Evolutionary conservation across 306 rosid genomes (phyloP).

Genomic region (Amphicarpaea edgeworthii): DNA sequence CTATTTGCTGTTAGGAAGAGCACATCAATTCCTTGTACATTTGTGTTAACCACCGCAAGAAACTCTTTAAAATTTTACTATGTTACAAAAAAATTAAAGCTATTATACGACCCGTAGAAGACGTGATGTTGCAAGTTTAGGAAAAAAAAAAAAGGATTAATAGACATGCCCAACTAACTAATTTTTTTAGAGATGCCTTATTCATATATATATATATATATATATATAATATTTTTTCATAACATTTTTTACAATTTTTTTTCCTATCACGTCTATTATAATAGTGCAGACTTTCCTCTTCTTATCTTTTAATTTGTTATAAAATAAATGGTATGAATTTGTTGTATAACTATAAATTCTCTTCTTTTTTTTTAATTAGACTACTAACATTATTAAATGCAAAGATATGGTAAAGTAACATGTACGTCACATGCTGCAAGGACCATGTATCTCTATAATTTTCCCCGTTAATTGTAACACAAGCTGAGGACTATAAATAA

Average conservation of each 20-base stretch:
- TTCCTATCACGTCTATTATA: no score
- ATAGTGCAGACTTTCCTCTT: no score
- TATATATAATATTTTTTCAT: no score
- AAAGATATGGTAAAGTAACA: slow-evolving; percentile 31
- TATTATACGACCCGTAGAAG: neutral
- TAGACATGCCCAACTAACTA: slow-evolving; percentile 44
- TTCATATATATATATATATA: no score
- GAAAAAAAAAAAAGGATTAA: neutral
- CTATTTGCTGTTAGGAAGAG: slow-evolving; percentile 16
- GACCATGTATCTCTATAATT: slow-evolving; percentile 47
- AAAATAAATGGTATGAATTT: no score
- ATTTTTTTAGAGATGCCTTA: no score
- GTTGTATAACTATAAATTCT: no score
- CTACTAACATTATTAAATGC: slow-evolving; percentile 15
- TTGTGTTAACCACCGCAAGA: slow-evolving; percentile 36
- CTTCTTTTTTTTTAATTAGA: no score
- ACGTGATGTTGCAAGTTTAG: neutral
- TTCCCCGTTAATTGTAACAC: slow-evolving; percentile 37
- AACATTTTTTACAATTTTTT: no score
- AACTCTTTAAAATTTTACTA: slow-evolving; percentile 6
- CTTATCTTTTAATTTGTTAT: no score
- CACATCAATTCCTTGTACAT: slow-evolving; percentile 36
- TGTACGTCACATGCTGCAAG: slow-evolving; percentile 49
- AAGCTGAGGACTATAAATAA: slow-evolving; percentile 48
- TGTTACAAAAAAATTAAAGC: neutral